These are phyloP conservation scores for Cytospora chrysosperma DNA, from an alignment of 2,329 filamentous ascomycete genomes.

Conservation along the genomic window DNA sequence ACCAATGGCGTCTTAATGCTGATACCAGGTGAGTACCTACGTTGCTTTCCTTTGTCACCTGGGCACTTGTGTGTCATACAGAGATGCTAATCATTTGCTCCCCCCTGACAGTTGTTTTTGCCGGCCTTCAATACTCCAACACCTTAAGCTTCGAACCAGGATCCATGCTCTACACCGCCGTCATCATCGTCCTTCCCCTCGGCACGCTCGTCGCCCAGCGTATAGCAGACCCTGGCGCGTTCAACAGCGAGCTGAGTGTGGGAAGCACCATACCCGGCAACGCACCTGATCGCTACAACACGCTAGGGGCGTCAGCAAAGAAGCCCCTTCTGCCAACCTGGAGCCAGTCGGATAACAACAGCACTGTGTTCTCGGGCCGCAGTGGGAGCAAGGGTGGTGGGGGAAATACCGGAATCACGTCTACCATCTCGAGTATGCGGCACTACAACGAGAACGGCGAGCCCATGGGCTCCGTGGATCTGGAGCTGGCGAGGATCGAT, in stretches of 20 bases:
- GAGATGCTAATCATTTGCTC: slow-evolving; percentile 4
- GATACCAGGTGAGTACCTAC: slow-evolving; percentile 46
- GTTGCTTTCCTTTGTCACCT: neutral
- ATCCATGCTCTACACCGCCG: slow-evolving; percentile 49
- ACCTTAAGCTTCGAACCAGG: slow-evolving; percentile 48
- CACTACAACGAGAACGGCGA: slow-evolving; percentile 31
- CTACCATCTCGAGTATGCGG: slow-evolving; percentile 7
- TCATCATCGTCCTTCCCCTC: slow-evolving; percentile 51
- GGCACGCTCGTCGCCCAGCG: slow-evolving; percentile 53
- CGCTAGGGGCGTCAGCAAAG: slow-evolving; percentile 19
- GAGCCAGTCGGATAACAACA: slow-evolving; percentile 21
- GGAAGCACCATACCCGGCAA: slow-evolving; percentile 23
- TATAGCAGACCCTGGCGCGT: slow-evolving; percentile 34
- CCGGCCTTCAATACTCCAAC: slow-evolving; percentile 44
- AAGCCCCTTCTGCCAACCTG: slow-evolving; percentile 11
- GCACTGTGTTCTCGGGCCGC: slow-evolving; percentile 8
- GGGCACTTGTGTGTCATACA: neutral
- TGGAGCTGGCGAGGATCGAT: slow-evolving; percentile 35
- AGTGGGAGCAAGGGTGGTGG: slow-evolving; percentile 25
- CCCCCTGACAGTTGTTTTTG: slow-evolving; percentile 46
- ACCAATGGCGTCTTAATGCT: slow-evolving; percentile 58
- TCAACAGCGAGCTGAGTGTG: slow-evolving; percentile 21
- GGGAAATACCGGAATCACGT: slow-evolving; percentile 25
- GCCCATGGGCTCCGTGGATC: slow-evolving; percentile 30
- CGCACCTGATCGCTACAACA: slow-evolving; percentile 25